Base-by-base conservation (phyloP, 2,329 filamentous ascomycete species). In the Diatrype stigma region DNA sequence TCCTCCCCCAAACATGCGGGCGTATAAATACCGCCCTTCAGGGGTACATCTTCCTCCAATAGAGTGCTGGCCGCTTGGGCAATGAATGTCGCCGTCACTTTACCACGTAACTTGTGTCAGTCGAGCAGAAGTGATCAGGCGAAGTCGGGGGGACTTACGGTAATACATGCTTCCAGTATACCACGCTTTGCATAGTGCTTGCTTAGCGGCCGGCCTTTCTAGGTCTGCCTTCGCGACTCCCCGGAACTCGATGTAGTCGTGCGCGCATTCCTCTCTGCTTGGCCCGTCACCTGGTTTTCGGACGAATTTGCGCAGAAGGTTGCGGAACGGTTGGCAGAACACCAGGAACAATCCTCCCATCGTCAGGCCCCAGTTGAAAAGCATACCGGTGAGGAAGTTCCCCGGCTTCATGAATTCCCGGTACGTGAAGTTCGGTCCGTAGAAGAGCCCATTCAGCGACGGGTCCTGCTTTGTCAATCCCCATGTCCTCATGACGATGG, bases 1-100 rank as follows among this genome's bases (percentile, higher is more conserved):
- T 75, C 71, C 58, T 86, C 82, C 1, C 88, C 88, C 2, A 92
- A 70, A 49, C 81, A 87, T 0, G 87, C 85, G 1, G 88, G 84
- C 1, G 89, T 92, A 55, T 88, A 81, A 22, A 90, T 71, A 2
- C 87, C 88, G 17, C 87, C 87, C 1, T 74, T 75, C 12, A 89
- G 70, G 34, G 76, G 67, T 12, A 81, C 70, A 14, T 84, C 76
- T 37, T 87, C 84, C 51, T 86, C 75, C 16, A 90, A 70, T 30
- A 92, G 72, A 0, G 83, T 82, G 37, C 80, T 70, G 3, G 86
- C 87, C 12, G 79, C 87, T 60, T 90, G 77, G 2, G 79, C 77
- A 14, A 89, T 63, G 26, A 86, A 74, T 17, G 84, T 62, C 0
- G 78, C 88, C 3, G 87, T 90, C 47, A 89, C 83, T 86, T 47